Evolutionary conservation across 2,329 filamentous ascomycete species (phyloP).

Genomic region (Talaromyces sp.): DNA sequence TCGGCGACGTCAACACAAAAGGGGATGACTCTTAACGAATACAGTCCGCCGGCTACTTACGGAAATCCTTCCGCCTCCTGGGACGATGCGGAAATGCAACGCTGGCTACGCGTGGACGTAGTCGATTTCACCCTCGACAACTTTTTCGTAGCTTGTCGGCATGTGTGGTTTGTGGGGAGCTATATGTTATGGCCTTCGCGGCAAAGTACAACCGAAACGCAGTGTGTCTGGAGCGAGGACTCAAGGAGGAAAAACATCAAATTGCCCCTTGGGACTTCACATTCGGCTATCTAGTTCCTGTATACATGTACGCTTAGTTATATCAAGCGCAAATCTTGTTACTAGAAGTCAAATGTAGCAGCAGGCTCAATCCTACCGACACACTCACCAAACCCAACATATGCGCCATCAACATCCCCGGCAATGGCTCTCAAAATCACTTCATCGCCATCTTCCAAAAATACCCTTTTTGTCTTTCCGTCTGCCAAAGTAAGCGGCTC

Average conservation of each 20-base stretch:
- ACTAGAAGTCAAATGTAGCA: constrained; percentile 21
- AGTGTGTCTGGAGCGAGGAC: no score
- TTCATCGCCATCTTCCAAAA: constrained; percentile 71
- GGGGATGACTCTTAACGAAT: not conserved
- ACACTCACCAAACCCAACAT: constrained; percentile 75
- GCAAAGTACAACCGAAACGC: not conserved
- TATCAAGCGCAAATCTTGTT: not conserved
- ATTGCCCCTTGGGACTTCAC: not conserved
- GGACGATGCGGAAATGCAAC: not conserved
- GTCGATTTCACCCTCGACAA: no score
- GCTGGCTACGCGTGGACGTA: not conserved
- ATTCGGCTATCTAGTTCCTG: not conserved
- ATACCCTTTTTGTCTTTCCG: constrained; percentile 62
- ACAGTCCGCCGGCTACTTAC: constrained; percentile 23
- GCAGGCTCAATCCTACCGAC: constrained; percentile 58
- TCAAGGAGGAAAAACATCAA: not conserved
- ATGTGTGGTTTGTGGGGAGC: not conserved
- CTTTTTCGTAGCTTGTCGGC: not conserved
- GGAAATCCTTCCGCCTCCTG: not conserved
- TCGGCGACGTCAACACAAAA: not conserved
- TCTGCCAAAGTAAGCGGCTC: constrained; percentile 57
- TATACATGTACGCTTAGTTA: no score
- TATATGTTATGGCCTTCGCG: not conserved
- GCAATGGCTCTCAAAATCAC: constrained; percentile 63
- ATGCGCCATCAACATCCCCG: constrained; percentile 57